These are phyloP conservation scores for Nemania sp. DNA, from an alignment of 2,329 filamentous ascomycete genomes.

Conservation along the genomic window DNA sequence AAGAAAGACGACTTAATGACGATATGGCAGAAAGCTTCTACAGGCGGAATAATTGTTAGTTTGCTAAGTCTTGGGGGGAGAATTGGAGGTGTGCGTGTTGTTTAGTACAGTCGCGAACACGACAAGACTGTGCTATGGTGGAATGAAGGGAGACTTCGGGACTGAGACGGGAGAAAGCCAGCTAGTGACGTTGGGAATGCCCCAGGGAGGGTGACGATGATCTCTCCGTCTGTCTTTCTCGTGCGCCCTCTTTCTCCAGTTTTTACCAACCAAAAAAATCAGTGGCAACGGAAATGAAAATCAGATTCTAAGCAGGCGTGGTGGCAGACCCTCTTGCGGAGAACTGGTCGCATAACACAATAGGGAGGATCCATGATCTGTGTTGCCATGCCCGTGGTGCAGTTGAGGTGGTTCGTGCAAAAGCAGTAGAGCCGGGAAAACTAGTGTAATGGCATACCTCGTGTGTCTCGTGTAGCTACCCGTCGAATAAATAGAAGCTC, in stretches of 20 bases:
- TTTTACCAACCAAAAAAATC: conserved; percentile 20
- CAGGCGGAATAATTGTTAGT: conserved; percentile 41
- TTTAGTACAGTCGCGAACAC: conserved; percentile 40
- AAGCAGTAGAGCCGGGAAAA: conserved; percentile 33
- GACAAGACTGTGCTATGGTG: conserved; percentile 43
- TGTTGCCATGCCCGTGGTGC: conserved; percentile 30
- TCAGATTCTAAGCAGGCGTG: conserved; percentile 23
- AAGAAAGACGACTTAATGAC: conserved; percentile 24
- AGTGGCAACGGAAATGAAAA: conserved; percentile 25
- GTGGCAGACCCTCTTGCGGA: conserved; percentile 27
- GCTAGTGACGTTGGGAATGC: conserved; percentile 47
- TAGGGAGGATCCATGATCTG: conserved; percentile 37
- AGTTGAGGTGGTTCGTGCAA: conserved; percentile 26
- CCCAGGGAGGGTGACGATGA: conserved; percentile 29
- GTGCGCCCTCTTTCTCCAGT: conserved; percentile 35
- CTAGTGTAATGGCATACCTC: conserved; percentile 40
- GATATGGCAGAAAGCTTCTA: conserved; percentile 29
- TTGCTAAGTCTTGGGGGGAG: conserved; percentile 33
- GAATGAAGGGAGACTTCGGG: conserved; percentile 51
- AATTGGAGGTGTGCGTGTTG: conserved; percentile 43
- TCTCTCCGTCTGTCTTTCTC: too few species aligned
- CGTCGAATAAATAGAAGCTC: conserved; percentile 35
- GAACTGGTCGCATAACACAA: conserved; percentile 37
- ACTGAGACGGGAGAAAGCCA: conserved; percentile 43
- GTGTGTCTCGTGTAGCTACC: conserved; percentile 39